Percentiles rank a stretch among this genome's conserved stretches.
phyloP scores from a whole-genome alignment of 495 filamentous ascomycete genomes.

The Aspergillus bertholletiae region DNA sequence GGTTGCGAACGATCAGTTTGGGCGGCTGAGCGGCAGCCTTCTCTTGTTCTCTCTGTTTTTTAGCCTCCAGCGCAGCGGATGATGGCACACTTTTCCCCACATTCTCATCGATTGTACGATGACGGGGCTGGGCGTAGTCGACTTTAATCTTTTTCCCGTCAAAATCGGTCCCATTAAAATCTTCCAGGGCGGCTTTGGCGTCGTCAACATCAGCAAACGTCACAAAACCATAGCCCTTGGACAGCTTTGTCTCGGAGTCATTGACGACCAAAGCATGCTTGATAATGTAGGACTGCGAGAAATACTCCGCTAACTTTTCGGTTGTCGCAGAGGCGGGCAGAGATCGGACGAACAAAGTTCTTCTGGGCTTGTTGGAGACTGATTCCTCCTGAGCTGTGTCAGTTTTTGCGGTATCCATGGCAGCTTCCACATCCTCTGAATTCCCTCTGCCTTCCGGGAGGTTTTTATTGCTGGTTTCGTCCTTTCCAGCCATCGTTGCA shows the following conservation, averaged over 20 bases:
- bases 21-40: slow-evolving; percentile 59
- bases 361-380: slow-evolving; percentile 40
- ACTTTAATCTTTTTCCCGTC: slow-evolving; percentile 78
- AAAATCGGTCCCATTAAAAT: slow-evolving; percentile 70
- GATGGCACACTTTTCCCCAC: slow-evolving; percentile 46
- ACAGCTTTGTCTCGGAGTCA: slow-evolving; percentile 76
- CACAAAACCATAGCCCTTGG: slow-evolving; percentile 92
- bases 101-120: slow-evolving; percentile 59
- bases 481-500: slow-evolving; percentile 30
- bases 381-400: slow-evolving; percentile 16
- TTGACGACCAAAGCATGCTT: slow-evolving; percentile 89
- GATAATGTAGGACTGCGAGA: slow-evolving; percentile 89
- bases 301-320: slow-evolving; percentile 77
- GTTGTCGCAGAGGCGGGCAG: slow-evolving; percentile 75
- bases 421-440: slow-evolving; percentile 11
- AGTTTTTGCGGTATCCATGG: slow-evolving; percentile 22
- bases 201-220: slow-evolving; percentile 94
- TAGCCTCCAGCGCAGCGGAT: slow-evolving; percentile 44
- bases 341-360: slow-evolving; percentile 86
- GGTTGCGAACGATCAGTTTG: slow-evolving; percentile 89
- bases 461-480: slow-evolving; percentile 25
- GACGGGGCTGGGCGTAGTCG: slow-evolving; percentile 81
- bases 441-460: slow-evolving; percentile 22
- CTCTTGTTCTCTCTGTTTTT: slow-evolving; percentile 55
- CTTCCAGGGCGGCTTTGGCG: slow-evolving; percentile 70